phyloP scores from a whole-genome alignment of 768 basidiomycete genomes.

The Boletus vermiculosoides region DNA sequence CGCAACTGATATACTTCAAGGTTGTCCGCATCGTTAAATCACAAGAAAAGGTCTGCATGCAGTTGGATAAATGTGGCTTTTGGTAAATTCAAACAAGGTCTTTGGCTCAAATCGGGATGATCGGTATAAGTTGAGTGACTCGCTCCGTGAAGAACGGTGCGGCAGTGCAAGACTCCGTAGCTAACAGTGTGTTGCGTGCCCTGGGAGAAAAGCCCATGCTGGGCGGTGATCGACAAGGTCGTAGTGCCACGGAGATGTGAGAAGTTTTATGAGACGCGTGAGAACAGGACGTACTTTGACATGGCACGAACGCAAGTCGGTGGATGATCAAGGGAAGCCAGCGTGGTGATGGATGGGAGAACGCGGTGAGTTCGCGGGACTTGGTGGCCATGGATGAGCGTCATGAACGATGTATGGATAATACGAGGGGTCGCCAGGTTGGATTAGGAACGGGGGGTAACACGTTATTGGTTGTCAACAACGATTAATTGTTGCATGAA shows the following conservation, averaged over 20 bases:
- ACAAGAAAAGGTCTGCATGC: not conserved
- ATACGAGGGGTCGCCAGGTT: not conserved
- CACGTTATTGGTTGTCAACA: not conserved
- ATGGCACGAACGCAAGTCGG: not conserved
- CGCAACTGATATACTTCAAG: not conserved
- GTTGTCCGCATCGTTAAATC: not conserved
- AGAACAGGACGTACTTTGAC: not conserved
- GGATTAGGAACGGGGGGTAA: not conserved
- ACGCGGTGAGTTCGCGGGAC: slow-evolving; percentile 12
- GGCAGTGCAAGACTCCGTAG: not conserved
- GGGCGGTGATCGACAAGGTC: not conserved
- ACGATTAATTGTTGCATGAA: not conserved
- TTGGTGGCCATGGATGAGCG: not conserved
- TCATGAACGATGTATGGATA: not conserved
- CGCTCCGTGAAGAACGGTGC: not conserved
- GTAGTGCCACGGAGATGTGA: slow-evolving; percentile 13
- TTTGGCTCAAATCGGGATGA: not conserved
- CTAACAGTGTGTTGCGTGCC: too few species aligned
- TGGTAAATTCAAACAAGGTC: not conserved
- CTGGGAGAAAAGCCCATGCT: not conserved
- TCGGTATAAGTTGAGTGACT: not conserved
- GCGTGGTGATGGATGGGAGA: not conserved
- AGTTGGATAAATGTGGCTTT: not conserved
- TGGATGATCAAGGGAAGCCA: not conserved
- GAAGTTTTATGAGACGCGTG: not conserved